Conservation (phyloP, 148 eudicot species). For the Dianthus caryophyllus region DNA sequence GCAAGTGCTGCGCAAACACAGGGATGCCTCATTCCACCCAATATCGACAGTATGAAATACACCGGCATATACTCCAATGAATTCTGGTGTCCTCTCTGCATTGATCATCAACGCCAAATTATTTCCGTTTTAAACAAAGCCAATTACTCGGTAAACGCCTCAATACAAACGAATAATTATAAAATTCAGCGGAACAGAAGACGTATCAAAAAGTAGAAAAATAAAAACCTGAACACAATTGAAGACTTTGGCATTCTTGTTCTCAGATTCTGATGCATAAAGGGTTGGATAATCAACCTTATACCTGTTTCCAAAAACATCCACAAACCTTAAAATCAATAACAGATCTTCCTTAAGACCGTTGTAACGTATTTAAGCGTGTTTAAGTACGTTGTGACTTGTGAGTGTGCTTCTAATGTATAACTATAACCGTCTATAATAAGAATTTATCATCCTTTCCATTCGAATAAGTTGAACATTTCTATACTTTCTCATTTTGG, state of each 20-base stretch:
- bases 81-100: constrained; percentile 98
- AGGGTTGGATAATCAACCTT: constrained; percentile 72
- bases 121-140: too few species aligned
- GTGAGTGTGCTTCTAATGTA: too few species aligned
- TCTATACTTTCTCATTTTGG: too few species aligned
- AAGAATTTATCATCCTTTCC: too few species aligned
- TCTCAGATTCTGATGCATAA: constrained; percentile 83
- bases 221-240: constrained; percentile 86
- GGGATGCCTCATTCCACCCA: constrained; percentile 87
- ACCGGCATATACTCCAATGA: constrained; percentile 82
- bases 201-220: not conserved
- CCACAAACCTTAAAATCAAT: too few species aligned
- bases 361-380: too few species aligned
- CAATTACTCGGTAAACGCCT: too few species aligned
- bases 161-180: not conserved
- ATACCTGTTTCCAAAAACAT: constrained; percentile 43
- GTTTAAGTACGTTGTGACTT: too few species aligned
- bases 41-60: constrained; percentile 55
- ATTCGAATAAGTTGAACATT: not conserved
- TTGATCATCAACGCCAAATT: constrained; percentile 10
- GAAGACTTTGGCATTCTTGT: constrained; percentile 87
- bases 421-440: too few species aligned
- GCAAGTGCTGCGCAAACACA: constrained; percentile 49
- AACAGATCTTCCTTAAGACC: too few species aligned
- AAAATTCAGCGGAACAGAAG: not conserved